phyloP scores from a whole-genome alignment of 2,329 filamentous ascomycete species.

The Pestalotiopsis sp. region DNA sequence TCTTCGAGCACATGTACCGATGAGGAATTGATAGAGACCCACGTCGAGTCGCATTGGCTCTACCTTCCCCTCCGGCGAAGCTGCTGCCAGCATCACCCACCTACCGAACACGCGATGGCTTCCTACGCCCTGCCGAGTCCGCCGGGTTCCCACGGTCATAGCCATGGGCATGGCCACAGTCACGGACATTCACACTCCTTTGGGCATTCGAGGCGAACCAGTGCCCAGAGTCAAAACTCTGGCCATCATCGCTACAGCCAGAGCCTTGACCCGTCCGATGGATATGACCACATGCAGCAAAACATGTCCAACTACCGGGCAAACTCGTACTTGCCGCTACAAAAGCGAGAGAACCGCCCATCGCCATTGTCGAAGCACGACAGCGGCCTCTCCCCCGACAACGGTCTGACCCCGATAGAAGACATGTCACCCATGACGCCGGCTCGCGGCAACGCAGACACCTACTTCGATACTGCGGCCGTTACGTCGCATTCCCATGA shows the following conservation, averaged over 20 bases:
- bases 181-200: conserved; percentile 40
- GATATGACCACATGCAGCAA: conserved; percentile 16
- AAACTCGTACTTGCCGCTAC: conserved; percentile 35
- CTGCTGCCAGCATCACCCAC: neutral
- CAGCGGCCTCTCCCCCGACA: conserved; percentile 19
- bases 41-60: conserved; percentile 10
- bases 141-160: conserved; percentile 50
- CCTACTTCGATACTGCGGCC: conserved; percentile 20
- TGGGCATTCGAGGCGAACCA: conserved; percentile 36
- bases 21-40: conserved; percentile 4
- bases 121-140: conserved; percentile 58
- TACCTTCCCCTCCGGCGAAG: neutral
- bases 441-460: neutral
- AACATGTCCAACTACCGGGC: conserved; percentile 33
- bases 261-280: conserved; percentile 25
- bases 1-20: neutral
- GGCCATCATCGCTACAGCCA: conserved; percentile 33
- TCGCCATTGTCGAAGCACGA: conserved; percentile 32
- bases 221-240: conserved; percentile 31
- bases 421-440: conserved; percentile 18
- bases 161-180: conserved; percentile 34
- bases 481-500: conserved; percentile 12
- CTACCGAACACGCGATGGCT: conserved; percentile 40
- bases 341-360: conserved; percentile 35
- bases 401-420: conserved; percentile 22